These are phyloP conservation scores for Breynia disticha DNA, from an alignment of 441 rosid species.

Conservation along the genomic window DNA sequence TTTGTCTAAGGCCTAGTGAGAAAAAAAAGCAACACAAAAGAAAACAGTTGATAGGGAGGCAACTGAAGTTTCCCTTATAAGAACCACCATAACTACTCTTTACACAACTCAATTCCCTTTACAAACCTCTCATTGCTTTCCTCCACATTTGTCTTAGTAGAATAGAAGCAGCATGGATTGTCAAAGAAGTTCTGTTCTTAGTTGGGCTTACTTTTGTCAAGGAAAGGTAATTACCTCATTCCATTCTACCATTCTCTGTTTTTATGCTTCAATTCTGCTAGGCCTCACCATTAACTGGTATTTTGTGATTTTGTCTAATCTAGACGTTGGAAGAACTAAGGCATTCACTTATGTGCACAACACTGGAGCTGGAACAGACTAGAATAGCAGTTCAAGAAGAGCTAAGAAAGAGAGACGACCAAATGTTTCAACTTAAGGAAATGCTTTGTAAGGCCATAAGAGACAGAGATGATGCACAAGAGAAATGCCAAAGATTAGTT, in stretches of 20 bases:
- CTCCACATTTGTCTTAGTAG: constrained; percentile 1
- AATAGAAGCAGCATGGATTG: constrained; percentile 36
- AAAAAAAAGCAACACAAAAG: not conserved
- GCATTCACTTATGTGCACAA: constrained; percentile 49
- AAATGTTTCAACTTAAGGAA: constrained; percentile 44
- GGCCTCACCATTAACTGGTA: not conserved
- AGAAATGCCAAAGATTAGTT: constrained; percentile 34
- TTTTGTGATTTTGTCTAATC: constrained; percentile 11
- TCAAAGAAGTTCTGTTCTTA: constrained; percentile 38
- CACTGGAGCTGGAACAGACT: constrained; percentile 58
- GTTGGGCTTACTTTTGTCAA: constrained; percentile 52
- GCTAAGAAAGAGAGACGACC: constrained; percentile 46
- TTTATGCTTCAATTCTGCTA: not conserved
- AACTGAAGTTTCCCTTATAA: constrained; percentile 17
- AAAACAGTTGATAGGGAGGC: constrained; percentile 19
- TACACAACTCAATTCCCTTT: constrained; percentile 8
- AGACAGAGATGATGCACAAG: constrained; percentile 53
- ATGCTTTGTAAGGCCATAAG: constrained; percentile 32
- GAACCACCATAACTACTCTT: constrained; percentile 18
- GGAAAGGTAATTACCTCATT: constrained; percentile 46
- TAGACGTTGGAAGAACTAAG: constrained; percentile 69
- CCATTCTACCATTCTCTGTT: not conserved
- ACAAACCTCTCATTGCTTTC: not conserved
- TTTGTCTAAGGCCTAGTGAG: not conserved
- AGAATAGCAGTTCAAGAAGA: constrained; percentile 62